Percentiles rank a stretch among this genome's conserved stretches.
Conservation (phyloP, 352 stramenopile species). For the Globisporangium ultimum region DNA sequence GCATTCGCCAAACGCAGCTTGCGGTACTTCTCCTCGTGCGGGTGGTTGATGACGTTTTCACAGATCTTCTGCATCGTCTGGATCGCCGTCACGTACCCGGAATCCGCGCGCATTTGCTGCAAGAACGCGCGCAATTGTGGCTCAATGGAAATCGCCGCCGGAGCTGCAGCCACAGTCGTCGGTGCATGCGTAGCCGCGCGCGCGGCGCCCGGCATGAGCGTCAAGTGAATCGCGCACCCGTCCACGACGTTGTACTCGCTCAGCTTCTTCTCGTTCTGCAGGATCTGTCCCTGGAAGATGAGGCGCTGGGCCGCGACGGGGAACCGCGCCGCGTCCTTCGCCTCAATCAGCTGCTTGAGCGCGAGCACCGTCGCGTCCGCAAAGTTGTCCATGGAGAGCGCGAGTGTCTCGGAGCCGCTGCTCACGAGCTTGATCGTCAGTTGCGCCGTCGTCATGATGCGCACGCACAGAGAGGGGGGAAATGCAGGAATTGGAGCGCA, state of each 20-base stretch:
- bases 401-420: conserved; percentile 52
- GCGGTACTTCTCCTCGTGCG: conserved; percentile 75
- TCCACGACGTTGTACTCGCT: conserved; percentile 58
- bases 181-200: conserved; percentile 15
- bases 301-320: conserved; percentile 68
- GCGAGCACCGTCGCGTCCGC: conserved; percentile 42
- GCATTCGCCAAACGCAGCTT: conserved; percentile 71
- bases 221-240: conserved; percentile 74
- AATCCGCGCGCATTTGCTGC: conserved; percentile 53
- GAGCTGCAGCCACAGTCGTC: conserved; percentile 8
- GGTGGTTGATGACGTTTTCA: conserved; percentile 71
- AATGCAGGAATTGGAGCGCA: no score
- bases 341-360: conserved; percentile 67
- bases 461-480: no score
- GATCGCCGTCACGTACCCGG: conserved; percentile 43
- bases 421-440: conserved; percentile 74
- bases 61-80: conserved; percentile 82
- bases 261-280: conserved; percentile 68
- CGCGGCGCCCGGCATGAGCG: conserved; percentile 34
- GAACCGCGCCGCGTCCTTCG: conserved; percentile 52
- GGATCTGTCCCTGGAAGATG: conserved; percentile 86
- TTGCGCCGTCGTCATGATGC: conserved; percentile 18
- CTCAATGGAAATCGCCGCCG: conserved; percentile 12
- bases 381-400: conserved; percentile 37
- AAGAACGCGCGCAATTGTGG: conserved; percentile 41